These are phyloP conservation scores for Podila minutissima DNA, from an alignment of 192 early-diverging fungal genomes.

Conservation along the genomic window DNA sequence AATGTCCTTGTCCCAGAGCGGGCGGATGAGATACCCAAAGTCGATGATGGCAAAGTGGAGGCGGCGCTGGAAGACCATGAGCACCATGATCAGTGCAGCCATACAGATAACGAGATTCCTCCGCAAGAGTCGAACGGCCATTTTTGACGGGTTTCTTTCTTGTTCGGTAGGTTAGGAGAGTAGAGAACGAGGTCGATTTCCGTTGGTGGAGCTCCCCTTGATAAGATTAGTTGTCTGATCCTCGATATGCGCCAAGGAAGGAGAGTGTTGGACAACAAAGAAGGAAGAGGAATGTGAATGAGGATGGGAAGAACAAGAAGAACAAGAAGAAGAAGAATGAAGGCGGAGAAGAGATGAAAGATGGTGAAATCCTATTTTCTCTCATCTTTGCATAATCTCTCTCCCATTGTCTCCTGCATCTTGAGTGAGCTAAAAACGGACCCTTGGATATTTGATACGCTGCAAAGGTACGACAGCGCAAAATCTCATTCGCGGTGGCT, in stretches of 20 bases:
- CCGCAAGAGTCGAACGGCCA: too few species aligned
- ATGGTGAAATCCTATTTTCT: slow-evolving; percentile 1
- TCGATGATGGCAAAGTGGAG: slow-evolving; percentile 24
- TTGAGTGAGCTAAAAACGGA: too few species aligned
- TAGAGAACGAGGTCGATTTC: background rate
- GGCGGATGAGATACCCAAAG: slow-evolving; percentile 53
- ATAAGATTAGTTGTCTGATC: too few species aligned
- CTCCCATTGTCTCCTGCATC: too few species aligned
- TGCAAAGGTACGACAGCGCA: too few species aligned
- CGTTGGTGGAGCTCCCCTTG: too few species aligned
- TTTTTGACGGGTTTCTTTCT: background rate
- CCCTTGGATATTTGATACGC: too few species aligned
- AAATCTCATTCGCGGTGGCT: too few species aligned
- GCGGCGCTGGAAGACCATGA: slow-evolving; percentile 6
- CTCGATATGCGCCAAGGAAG: background rate
- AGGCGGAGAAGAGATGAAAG: background rate
- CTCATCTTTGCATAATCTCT: too few species aligned
- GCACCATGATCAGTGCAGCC: background rate
- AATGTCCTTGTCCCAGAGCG: slow-evolving; percentile 57
- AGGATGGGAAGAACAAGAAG: background rate
- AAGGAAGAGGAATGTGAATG: background rate
- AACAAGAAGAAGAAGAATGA: background rate
- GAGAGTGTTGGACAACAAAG: background rate
- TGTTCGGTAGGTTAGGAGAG: background rate
- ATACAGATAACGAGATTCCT: too few species aligned